phyloP scores from a whole-genome alignment of 306 rosid species.

The Vachellia collinsii region DNA sequence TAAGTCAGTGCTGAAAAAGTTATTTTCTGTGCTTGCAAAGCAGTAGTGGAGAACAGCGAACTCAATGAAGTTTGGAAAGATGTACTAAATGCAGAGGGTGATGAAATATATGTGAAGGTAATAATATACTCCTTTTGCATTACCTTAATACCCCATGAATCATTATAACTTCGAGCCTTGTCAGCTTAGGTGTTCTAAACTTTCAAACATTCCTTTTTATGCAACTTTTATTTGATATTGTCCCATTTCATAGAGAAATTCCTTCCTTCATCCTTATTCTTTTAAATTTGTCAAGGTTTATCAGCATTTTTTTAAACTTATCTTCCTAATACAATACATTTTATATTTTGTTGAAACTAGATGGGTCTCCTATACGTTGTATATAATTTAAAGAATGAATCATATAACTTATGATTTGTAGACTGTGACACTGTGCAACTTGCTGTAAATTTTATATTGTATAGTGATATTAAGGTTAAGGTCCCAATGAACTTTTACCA shows the following conservation, averaged over 20 bases:
- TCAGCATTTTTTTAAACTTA: neutral
- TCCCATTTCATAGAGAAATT: constrained; percentile 25
- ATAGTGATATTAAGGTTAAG: no score
- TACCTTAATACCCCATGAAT: constrained; percentile 7
- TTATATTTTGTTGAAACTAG: constrained; percentile 1
- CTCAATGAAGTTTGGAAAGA: constrained; percentile 96
- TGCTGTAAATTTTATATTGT: neutral
- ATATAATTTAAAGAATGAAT: neutral
- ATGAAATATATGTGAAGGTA: constrained; percentile 98
- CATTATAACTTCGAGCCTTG: neutral
- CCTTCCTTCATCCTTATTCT: constrained; percentile 13
- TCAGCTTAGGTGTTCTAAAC: neutral
- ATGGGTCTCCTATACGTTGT: neutral
- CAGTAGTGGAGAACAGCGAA: constrained; percentile 89
- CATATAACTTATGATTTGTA: neutral
- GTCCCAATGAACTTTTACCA: no score
- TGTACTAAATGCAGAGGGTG: constrained; percentile 87
- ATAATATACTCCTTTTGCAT: constrained; percentile 30
- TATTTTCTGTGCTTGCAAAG: constrained; percentile 33
- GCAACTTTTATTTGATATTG: neutral
- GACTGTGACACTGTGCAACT: neutral
- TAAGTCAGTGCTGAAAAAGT: constrained; percentile 6
- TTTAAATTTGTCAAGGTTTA: neutral
- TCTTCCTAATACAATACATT: neutral
- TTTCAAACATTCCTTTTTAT: neutral